Conservation (phyloP, 129 eudicot species). For the Calendula officinalis region DNA sequence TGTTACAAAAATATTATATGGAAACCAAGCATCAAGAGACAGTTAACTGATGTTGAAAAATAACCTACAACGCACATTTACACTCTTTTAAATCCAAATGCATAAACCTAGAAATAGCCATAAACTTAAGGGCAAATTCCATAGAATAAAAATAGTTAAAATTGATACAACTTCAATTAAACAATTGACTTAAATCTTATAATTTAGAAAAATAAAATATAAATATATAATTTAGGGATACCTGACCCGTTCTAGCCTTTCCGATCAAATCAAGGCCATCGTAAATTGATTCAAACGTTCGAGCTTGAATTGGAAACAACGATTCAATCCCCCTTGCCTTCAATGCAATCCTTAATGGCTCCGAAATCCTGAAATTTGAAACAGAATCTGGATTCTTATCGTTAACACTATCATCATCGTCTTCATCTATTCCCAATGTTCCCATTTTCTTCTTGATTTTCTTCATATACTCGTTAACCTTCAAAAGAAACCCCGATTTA, state of each 20-base stretch:
- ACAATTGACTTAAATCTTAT: too few species aligned
- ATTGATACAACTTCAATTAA: neutral
- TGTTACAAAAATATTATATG: neutral
- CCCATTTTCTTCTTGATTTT: slow-evolving; percentile 34
- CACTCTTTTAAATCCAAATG: neutral
- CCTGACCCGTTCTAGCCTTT: slow-evolving; percentile 91
- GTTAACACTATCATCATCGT: slow-evolving; percentile 21
- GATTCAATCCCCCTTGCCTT: slow-evolving; percentile 58
- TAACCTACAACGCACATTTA: neutral
- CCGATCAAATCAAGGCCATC: slow-evolving; percentile 35
- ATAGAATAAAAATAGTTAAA: too few species aligned
- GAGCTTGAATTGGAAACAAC: slow-evolving; percentile 35
- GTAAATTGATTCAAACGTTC: slow-evolving; percentile 55
- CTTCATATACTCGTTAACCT: slow-evolving; percentile 23
- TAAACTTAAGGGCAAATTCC: too few species aligned
- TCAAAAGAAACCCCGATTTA: slow-evolving; percentile 23
- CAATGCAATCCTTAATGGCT: slow-evolving; percentile 55
- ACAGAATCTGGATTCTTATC: slow-evolving; percentile 59
- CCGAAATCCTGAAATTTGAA: slow-evolving; percentile 61
- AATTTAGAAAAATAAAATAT: neutral
- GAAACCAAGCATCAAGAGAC: neutral
- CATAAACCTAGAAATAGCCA: neutral
- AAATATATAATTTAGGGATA: neutral
- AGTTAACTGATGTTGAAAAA: neutral
- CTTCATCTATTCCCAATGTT: slow-evolving; percentile 41